Evolutionary conservation across 352 stramenopile species (phyloP), one percentile per base, ranked within the genome.

Genomic region (Globisporangium paddicum): DNA sequence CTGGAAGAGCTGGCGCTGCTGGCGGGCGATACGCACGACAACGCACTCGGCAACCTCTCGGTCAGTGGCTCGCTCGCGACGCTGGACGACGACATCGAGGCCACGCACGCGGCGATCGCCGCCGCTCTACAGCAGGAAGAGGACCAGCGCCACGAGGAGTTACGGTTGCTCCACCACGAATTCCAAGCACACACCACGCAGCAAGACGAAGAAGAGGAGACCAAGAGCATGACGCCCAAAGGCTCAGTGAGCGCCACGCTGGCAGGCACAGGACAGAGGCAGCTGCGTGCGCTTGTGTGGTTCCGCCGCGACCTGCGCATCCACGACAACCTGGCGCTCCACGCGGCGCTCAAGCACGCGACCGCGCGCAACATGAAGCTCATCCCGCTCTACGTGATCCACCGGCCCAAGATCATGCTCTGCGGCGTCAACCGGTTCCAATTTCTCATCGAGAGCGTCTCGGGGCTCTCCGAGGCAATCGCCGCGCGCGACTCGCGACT

Each of bases 281-380:
- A 40, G 32, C 38, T 41, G 25, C 25, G 81, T 11, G 59, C 72
- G 32, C 69, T 92, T 48, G 57, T 92, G 46, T 99, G 96, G 96
- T 98, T 99, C 66, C 88, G 96, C 8, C 98, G 98, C 63, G 93
- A 96, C 51, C 73, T 99, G 54, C 79, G 96, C 45, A 71, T 99
- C 41, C 92, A 98, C 71, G 97, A 99, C 75, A 99, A 99, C 73
- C 82, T 96, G 26, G 86, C 88, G 48, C 74, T 99, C 18, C 47
- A 93, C 10, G 77, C 82, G 28, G 90, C 91, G 35, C 72, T 93
- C 42, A 42, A 84, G 28, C 66, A 71, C 38, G 52, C 40, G 26
- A 40, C 34, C 64, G 52, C 42, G 13, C 37, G n/a, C 1, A 47
- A 49, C 21, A 73, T 84, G 18, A 67, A 70, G 46, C 64, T 98